Evolutionary conservation across 2,329 filamentous ascomycete genomes (phyloP).

Genomic region (Metarhizium anisopliae): DNA sequence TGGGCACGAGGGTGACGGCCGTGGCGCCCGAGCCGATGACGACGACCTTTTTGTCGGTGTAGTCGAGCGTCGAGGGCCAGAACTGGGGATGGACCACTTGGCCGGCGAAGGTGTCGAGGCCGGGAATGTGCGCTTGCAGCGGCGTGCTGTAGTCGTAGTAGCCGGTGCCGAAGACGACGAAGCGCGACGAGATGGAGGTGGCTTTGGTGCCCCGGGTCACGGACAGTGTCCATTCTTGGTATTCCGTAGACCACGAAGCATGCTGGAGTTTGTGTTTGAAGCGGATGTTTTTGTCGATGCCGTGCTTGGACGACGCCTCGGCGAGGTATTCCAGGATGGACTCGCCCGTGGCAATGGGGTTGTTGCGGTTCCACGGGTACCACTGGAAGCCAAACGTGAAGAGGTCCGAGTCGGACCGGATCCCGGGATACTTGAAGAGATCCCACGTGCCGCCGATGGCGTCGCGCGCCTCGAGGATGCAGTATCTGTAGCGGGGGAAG

Average conservation of each 20-base stretch:
- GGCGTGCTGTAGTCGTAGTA: conserved; percentile 64
- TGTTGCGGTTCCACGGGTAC: conserved; percentile 53
- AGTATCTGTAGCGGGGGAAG: conserved; percentile 44
- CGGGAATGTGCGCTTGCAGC: conserved; percentile 50
- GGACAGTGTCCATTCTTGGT: conserved; percentile 43
- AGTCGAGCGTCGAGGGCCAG: conserved; percentile 60
- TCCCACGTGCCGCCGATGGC: conserved; percentile 71
- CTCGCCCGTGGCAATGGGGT: conserved; percentile 40
- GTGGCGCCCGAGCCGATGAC: conserved; percentile 62
- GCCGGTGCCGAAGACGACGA: conserved; percentile 39
- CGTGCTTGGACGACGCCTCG: conserved; percentile 36
- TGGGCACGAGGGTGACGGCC: conserved; percentile 56
- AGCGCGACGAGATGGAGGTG: conserved; percentile 30
- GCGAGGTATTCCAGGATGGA: conserved; percentile 47
- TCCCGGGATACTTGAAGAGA: conserved; percentile 66
- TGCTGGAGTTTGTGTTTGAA: conserved; percentile 39
- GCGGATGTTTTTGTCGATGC: conserved; percentile 46
- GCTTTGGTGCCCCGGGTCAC: conserved; percentile 25
- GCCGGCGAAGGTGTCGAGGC: conserved; percentile 29
- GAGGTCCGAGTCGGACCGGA: conserved; percentile 54
- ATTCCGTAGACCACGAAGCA: conserved; percentile 44
- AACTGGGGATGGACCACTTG: conserved; percentile 60
- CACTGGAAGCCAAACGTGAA: conserved; percentile 61
- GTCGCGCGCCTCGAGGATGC: conserved; percentile 58
- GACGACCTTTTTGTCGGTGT: conserved; percentile 53